Conservation (phyloP, 176 grass and related monocot genomes). For the Musa schizocarpa region DNA sequence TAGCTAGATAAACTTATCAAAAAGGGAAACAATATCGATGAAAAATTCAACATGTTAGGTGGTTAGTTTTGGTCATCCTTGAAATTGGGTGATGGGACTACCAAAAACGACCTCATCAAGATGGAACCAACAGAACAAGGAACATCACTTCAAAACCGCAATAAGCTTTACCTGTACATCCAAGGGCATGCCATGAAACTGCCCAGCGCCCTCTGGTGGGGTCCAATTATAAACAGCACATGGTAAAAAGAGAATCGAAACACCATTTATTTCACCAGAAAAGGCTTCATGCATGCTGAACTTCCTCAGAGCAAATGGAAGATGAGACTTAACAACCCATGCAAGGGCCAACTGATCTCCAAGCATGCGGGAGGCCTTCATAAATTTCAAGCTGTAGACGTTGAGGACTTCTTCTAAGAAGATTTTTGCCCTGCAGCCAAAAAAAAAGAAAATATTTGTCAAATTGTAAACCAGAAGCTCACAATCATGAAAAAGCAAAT, state of each 20-base stretch:
- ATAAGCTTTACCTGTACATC: constrained; percentile 63
- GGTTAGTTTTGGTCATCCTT: too few relatives aligned
- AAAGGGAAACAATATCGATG: not conserved
- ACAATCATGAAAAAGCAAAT: not conserved
- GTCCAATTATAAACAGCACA: constrained; percentile 93
- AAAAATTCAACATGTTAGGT: not conserved
- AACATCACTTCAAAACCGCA: not conserved
- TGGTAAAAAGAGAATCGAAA: constrained; percentile 70
- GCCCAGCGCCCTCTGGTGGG: constrained; percentile 78
- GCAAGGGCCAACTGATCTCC: constrained; percentile 78
- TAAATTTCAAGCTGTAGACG: constrained; percentile 55
- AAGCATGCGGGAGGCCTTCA: constrained; percentile 61
- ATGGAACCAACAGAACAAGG: not conserved
- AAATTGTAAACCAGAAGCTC: not conserved
- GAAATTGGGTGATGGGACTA: too few relatives aligned
- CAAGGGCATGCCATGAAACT: constrained; percentile 97
- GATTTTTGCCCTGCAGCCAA: constrained; percentile 39
- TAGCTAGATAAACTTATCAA: not conserved
- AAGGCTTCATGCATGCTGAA: constrained; percentile 65
- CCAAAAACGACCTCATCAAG: not conserved
- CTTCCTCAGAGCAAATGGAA: constrained; percentile 42
- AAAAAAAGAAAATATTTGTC: not conserved
- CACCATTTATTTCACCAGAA: constrained; percentile 60
- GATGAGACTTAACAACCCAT: constrained; percentile 80
- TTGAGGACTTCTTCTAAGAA: constrained; percentile 74